Base-by-base conservation (phyloP, 768 basidiomycete genomes). In the Sporobolomyces pararoseus region DNA sequence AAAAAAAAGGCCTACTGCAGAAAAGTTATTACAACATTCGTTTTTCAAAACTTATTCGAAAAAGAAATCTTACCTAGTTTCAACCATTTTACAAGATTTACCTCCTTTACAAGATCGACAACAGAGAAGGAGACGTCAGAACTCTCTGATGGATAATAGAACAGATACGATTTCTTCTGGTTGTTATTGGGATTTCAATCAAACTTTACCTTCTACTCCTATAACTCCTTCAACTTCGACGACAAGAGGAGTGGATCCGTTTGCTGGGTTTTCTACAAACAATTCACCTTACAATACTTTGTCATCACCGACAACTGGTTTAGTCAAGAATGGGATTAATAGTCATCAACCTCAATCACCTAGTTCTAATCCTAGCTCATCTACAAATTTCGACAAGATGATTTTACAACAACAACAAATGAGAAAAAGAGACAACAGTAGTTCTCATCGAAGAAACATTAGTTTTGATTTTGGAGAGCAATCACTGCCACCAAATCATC, bases 21-120 rank as follows among this genome's bases (percentile, higher is more conserved):
- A 83, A 58, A 83, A 89, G 70, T 82, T 96, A n/a, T 82, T 94
- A 6, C 84, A 87, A 67, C 86, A 85, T 16, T 83, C 86, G 2
- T 92, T 94, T 78, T 90, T 97, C 81, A 89, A 83, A 78, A 80
- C 79, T n/a, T n/a, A n/a, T 32, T 85, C 90, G 6, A 91, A 89
- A 82, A 89, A 87, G 81, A 88, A 87, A 77, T 82, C 84, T 6
- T 89, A 87, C 80, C 84, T 97, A 23, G 87, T 92, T 34, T 84
- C 85, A 63, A 83, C 87, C 25, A 87, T 96, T 70, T 79, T 97
- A 21, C 57, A 51, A 14, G 75, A 71, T 17, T 67, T 77, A 0
- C 76, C 76, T 3, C 76, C 75, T 4, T 44, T 77, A 1, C 61
- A 73, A 34, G 59, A 66, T 9, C 69, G 76, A 1, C 75, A 75